Evolutionary conservation across 23 red algal genomes (phyloP).

Genomic region (Chondrus crispus): DNA sequence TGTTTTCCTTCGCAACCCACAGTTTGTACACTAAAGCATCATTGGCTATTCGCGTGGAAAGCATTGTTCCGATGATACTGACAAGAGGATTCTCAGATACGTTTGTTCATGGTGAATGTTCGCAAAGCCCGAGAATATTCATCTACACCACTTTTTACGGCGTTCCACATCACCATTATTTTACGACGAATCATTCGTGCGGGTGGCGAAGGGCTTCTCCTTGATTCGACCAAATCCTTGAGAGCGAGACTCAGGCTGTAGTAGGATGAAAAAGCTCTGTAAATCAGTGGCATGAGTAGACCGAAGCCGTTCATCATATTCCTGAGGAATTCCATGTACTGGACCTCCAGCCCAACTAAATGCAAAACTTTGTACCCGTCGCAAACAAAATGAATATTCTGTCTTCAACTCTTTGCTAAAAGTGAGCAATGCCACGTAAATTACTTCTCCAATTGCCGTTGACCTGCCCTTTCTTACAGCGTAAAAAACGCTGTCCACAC

Average conservation of each 20-base stretch:
- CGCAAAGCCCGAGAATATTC: background rate
- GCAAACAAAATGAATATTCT: too few species aligned
- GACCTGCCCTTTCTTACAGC: conserved; percentile 3
- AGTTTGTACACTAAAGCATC: background rate
- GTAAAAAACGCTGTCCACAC: background rate
- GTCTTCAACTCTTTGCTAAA: too few species aligned
- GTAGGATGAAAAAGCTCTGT: background rate
- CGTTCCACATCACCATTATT: background rate
- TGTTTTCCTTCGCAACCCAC: too few species aligned
- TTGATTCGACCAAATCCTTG: background rate
- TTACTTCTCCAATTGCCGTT: background rate
- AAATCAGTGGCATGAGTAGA: background rate
- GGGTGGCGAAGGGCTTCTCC: background rate
- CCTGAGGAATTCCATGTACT: background rate
- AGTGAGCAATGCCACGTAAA: too few species aligned
- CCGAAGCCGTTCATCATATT: background rate
- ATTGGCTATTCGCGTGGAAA: background rate
- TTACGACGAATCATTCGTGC: background rate
- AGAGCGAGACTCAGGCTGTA: background rate
- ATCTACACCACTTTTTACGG: background rate
- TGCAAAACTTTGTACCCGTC: background rate
- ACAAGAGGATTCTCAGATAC: conserved; percentile 14
- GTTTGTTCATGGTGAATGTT: background rate
- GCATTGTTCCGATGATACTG: background rate
- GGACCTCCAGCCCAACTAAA: background rate